Evolutionary conservation across 2,329 filamentous ascomycete species (phyloP).

Genomic region (Hypomyces rosellus): DNA sequence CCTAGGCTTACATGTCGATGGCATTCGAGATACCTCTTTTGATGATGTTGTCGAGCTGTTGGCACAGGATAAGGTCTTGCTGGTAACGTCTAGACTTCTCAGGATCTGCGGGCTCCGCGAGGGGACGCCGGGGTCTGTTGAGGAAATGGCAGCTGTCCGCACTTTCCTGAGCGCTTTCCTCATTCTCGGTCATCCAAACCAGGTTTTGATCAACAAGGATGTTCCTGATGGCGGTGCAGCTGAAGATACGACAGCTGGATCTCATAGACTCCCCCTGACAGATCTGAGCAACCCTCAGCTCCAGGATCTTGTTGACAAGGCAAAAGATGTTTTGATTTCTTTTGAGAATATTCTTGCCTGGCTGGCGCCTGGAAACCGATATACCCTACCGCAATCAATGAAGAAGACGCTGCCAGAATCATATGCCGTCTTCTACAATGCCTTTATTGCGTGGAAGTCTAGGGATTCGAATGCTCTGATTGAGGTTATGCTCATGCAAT

Average conservation of each 20-base stretch:
- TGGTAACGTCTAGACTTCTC: constrained; percentile 60
- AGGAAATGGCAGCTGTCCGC: constrained; percentile 63
- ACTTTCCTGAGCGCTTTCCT: constrained; percentile 76
- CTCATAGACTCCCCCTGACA: constrained; percentile 28
- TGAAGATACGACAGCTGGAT: constrained; percentile 24
- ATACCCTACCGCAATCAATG: constrained; percentile 57
- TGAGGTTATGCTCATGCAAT: constrained; percentile 80
- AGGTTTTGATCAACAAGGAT: constrained; percentile 70
- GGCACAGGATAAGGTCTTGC: constrained; percentile 58
- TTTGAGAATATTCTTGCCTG: constrained; percentile 69
- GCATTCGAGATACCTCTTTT: constrained; percentile 63
- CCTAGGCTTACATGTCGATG: constrained; percentile 63
- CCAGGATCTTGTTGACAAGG: constrained; percentile 70
- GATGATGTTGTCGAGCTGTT: constrained; percentile 67
- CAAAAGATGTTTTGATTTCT: constrained; percentile 68
- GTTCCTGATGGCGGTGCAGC: constrained; percentile 53
- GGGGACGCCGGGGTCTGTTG: constrained; percentile 54
- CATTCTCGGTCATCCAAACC: constrained; percentile 70
- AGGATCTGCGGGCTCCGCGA: constrained; percentile 65
- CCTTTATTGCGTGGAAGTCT: constrained; percentile 79
- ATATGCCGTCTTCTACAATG: constrained; percentile 69
- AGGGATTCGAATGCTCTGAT: constrained; percentile 71
- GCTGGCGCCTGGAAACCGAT: constrained; percentile 59
- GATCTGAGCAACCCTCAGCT: constrained; percentile 56
- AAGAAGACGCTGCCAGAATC: constrained; percentile 58